These are phyloP conservation scores for Penicillium longicatenatum DNA, from an alignment of 495 filamentous ascomycete species.

Conservation along the genomic window DNA sequence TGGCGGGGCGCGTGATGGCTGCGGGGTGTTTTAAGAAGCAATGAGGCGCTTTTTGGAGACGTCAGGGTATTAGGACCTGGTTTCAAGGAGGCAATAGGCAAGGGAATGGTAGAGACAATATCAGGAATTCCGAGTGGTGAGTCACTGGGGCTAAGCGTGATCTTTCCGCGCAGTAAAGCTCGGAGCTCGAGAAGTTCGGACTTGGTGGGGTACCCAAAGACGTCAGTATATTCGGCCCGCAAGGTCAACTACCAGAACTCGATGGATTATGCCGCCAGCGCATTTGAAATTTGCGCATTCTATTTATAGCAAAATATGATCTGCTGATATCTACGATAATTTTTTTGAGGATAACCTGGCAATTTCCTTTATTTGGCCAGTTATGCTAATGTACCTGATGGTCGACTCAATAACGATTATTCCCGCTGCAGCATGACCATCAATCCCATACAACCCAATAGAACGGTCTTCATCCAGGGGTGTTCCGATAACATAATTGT, in stretches of 20 bases:
- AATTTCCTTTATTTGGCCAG: conserved; percentile 6
- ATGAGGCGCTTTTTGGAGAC: conserved; percentile 8
- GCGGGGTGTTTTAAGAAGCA: conserved; percentile 20
- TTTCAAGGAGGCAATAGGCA: conserved; percentile 11
- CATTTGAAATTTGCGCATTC: neutral
- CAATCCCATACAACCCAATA: conserved; percentile 93
- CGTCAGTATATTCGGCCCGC: conserved; percentile 23
- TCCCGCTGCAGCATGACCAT: conserved; percentile 93
- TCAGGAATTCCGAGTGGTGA: neutral
- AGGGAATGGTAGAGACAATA: conserved; percentile 23
- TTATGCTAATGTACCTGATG: conserved; percentile 3
- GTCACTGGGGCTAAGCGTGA: neutral
- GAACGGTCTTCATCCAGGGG: conserved; percentile 93
- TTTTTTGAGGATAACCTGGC: neutral
- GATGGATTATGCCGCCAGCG: neutral
- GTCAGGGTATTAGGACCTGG: conserved; percentile 39
- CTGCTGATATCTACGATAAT: neutral
- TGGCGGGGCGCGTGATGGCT: conserved; percentile 19
- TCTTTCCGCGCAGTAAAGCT: conserved; percentile 17
- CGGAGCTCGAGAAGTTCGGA: conserved; percentile 12
- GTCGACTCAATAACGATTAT: conserved; percentile 35
- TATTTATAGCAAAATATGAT: neutral
- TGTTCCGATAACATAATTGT: conserved; percentile 96
- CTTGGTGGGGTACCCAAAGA: conserved; percentile 31
- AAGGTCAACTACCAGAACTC: neutral